A percentile compares a stretch with the other conserved stretches of the same genome.
Conservation (phyloP, 352 stramenopile species). For the Globisporangium paddicum region DNA sequence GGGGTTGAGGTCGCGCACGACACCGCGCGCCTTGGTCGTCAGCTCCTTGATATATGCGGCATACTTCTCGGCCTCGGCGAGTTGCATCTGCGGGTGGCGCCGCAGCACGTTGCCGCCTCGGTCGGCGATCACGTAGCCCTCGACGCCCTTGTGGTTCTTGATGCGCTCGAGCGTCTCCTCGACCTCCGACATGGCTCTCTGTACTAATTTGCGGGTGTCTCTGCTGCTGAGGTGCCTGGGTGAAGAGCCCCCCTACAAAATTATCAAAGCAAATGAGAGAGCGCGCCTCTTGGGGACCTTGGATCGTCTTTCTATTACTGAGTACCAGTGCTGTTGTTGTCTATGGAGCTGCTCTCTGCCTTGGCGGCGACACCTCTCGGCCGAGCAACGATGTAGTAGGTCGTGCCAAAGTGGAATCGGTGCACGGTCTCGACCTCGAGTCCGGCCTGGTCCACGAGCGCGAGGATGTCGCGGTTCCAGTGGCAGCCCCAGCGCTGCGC, state of each 20-base stretch:
- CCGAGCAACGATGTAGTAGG: slow-evolving; percentile 84
- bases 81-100: slow-evolving; percentile 86
- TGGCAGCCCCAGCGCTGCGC: slow-evolving; percentile 94
- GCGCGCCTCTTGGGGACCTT: background rate
- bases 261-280: background rate
- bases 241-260: background rate
- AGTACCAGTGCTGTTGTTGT: background rate
- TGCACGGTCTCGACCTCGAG: slow-evolving; percentile 83
- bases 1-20: slow-evolving; percentile 93
- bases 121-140: slow-evolving; percentile 94
- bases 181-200: slow-evolving; percentile 77
- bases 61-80: slow-evolving; percentile 90
- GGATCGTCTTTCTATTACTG: slow-evolving; percentile 3
- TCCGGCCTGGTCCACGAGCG: slow-evolving; percentile 76
- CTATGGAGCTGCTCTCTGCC: background rate
- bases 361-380: slow-evolving; percentile 14
- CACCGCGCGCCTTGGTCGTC: slow-evolving; percentile 85
- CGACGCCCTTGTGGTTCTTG: slow-evolving; percentile 92
- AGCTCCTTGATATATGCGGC: slow-evolving; percentile 90
- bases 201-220: background rate
- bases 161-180: slow-evolving; percentile 95
- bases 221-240: background rate
- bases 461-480: slow-evolving; percentile 95
- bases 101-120: slow-evolving; percentile 87
- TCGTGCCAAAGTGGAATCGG: slow-evolving; percentile 96